phyloP scores from a whole-genome alignment of 441 rosid species.

The Arabidopsis lyrata region DNA sequence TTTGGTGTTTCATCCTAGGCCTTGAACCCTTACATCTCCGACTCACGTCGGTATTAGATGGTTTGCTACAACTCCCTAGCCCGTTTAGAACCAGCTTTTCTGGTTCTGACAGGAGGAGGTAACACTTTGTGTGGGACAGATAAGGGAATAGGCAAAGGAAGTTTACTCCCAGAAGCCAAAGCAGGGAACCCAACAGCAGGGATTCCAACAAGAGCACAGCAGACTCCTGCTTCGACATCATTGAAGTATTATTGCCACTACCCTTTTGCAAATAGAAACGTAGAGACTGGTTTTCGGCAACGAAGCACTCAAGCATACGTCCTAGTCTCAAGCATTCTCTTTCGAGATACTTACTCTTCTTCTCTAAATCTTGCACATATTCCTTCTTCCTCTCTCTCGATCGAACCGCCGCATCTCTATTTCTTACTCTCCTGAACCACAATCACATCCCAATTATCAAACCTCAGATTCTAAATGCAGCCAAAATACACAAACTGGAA shows the following conservation, averaged over 20 bases:
- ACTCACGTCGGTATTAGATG: neutral
- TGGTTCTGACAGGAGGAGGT: conserved; percentile 28
- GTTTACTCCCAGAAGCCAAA: conserved; percentile 45
- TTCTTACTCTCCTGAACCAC: conserved; percentile 75
- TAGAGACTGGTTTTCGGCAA: conserved; percentile 83
- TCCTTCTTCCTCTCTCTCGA: conserved; percentile 94
- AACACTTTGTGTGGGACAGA: conserved; percentile 25
- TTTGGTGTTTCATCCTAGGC: conserved; percentile 36
- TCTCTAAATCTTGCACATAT: conserved; percentile 76
- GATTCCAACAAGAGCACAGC: conserved; percentile 96
- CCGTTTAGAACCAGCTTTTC: conserved; percentile 41
- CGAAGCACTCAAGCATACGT: conserved; percentile 72
- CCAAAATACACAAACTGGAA: neutral
- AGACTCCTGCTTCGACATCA: conserved; percentile 97
- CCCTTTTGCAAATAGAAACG: conserved; percentile 65
- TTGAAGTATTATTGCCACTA: conserved; percentile 57
- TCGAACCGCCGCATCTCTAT: conserved; percentile 84
- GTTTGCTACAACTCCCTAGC: conserved; percentile 26
- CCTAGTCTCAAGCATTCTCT: conserved; percentile 85
- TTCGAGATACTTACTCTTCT: conserved; percentile 81
- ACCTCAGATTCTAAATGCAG: neutral
- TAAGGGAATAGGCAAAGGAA: conserved; percentile 45
- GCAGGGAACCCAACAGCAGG: conserved; percentile 60
- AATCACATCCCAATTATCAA: conserved; percentile 27
- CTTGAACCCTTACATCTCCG: conserved; percentile 46